A percentile compares a stretch with the other conserved stretches of the same genome.
phyloP scores from a whole-genome alignment of 1,139 yeast species.

The Debaryomycetaceae sp. region DNA sequence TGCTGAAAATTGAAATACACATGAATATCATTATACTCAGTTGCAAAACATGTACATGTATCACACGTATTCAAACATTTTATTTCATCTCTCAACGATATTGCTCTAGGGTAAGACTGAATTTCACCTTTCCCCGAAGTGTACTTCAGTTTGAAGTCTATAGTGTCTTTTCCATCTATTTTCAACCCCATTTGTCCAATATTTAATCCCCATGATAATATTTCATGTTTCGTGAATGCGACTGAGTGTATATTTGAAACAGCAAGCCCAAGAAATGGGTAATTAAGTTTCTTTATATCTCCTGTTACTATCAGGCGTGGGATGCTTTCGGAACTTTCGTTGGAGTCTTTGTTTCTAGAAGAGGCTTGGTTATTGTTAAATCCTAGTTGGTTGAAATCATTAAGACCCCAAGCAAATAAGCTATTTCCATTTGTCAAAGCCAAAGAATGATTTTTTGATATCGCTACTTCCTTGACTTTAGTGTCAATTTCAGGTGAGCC shows the following conservation, averaged over 20 bases:
- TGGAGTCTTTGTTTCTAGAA: constrained; percentile 17
- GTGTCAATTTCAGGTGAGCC: constrained; percentile 16
- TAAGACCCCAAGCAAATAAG: constrained; percentile 78
- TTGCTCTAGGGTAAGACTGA: constrained; percentile 41
- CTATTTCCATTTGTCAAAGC: constrained; percentile 48
- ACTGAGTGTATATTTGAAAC: constrained; percentile 75
- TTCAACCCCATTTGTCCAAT: constrained; percentile 80
- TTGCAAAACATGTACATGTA: constrained; percentile 63
- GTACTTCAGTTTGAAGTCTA: constrained; percentile 28
- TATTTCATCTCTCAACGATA: constrained; percentile 49
- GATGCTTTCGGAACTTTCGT: constrained; percentile 36
- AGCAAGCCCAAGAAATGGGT: constrained; percentile 48
- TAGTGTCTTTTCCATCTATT: constrained; percentile 8
- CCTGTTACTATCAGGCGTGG: constrained; percentile 51
- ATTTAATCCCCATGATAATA: constrained; percentile 79
- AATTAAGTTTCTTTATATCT: constrained; percentile 35
- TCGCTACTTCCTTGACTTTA: constrained; percentile 34
- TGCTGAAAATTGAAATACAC: constrained; percentile 60
- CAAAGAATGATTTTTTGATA: constrained; percentile 68
- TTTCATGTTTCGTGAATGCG: constrained; percentile 49
- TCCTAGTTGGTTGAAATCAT: constrained; percentile 65
- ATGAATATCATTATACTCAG: constrained; percentile 58
- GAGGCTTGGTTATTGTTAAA: constrained; percentile 28
- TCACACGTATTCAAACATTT: constrained; percentile 67
- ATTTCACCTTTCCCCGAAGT: constrained; percentile 31